Conservation (phyloP, 2,329 filamentous ascomycete genomes). For the Calonectria honghensis region DNA sequence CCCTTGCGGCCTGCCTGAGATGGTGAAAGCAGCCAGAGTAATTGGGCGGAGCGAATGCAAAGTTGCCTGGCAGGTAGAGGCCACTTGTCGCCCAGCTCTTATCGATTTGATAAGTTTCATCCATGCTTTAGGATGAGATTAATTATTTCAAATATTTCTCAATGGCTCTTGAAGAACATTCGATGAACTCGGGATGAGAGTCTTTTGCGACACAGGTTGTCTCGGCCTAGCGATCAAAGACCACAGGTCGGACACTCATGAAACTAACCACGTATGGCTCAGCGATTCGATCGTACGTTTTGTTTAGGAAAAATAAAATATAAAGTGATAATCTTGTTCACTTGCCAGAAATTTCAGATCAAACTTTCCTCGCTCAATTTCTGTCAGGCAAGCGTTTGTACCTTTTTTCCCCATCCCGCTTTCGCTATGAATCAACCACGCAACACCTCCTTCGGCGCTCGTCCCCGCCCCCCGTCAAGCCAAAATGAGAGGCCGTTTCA, state of each 20-base stretch:
- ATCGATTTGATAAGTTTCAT: not conserved
- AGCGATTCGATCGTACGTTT: not conserved
- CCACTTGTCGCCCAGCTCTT: not conserved
- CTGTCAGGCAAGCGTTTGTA: not conserved
- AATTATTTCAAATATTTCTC: not conserved
- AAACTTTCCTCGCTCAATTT: not conserved
- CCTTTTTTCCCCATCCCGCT: not conserved
- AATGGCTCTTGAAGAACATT: not conserved
- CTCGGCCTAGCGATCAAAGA: not conserved
- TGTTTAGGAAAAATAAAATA: not conserved
- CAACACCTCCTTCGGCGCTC: not conserved
- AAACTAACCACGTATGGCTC: not conserved
- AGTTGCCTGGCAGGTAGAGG: not conserved
- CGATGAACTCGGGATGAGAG: not conserved
- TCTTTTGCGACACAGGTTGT: not conserved
- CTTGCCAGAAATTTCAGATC: too few relatives aligned
- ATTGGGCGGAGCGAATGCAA: not conserved
- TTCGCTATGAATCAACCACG: not conserved
- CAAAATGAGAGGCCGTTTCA: conserved; percentile 1
- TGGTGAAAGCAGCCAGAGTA: not conserved
- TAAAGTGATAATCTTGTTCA: not conserved
- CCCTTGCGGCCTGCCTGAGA: not conserved
- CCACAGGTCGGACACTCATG: not conserved
- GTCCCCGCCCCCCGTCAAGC: not conserved
- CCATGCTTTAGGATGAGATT: not conserved